Conservation (phyloP, 352 stramenopile genomes). For the Globisporangium solare region DNA sequence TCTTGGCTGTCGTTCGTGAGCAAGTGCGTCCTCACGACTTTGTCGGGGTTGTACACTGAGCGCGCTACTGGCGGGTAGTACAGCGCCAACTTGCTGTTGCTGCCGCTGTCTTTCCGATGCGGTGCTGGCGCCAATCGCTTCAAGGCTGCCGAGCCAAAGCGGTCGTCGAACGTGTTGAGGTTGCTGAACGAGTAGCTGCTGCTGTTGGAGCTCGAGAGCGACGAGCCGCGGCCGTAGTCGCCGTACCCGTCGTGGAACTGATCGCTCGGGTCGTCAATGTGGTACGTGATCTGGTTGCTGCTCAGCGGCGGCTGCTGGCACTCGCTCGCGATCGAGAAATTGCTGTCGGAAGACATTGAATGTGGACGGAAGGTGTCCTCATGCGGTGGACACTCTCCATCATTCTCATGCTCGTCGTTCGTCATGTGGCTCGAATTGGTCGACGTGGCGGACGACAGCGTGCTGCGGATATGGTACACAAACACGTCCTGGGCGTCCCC, state of each 20-base stretch:
- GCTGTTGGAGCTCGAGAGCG: slow-evolving; percentile 34
- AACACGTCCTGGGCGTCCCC: slow-evolving; percentile 26
- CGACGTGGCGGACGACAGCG: slow-evolving; percentile 24
- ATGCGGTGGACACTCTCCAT: not conserved
- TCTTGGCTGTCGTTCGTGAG: slow-evolving; percentile 1
- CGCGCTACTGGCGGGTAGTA: not conserved
- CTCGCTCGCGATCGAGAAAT: slow-evolving; percentile 51
- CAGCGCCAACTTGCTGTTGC: not conserved
- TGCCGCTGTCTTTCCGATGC: not conserved
- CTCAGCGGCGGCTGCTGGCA: slow-evolving; percentile 15
- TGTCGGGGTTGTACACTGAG: slow-evolving; percentile 9
- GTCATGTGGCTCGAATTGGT: slow-evolving; percentile 23
- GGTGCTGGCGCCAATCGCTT: slow-evolving; percentile 14
- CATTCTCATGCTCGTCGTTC: not conserved
- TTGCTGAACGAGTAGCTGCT: slow-evolving; percentile 61
- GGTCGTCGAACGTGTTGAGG: slow-evolving; percentile 46
- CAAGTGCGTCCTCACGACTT: slow-evolving; percentile 12
- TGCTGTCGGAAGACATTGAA: slow-evolving; percentile 42
- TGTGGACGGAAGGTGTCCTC: slow-evolving; percentile 6
- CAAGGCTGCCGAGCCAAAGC: slow-evolving; percentile 20
- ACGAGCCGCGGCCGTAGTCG: slow-evolving; percentile 22
- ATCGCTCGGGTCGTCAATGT: not conserved
- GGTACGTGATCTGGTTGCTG: not conserved
- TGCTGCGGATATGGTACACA: slow-evolving; percentile 36
- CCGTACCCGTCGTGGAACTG: not conserved